These are phyloP conservation scores for sorghum (Sorghum bicolor) DNA, from an alignment of 176 grass and related monocot genomes.

Conservation along the genomic window Sorghum_bicolor_NCBIv3 NC_012872.2:13384501-13385000, in stretches of 20 bases:
- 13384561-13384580: neutral
- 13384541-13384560: too few relatives aligned
- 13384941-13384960: neutral
- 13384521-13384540: neutral
- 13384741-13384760: too few relatives aligned
- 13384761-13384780: neutral
- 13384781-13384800: neutral
- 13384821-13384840: neutral
- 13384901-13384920: too few relatives aligned
- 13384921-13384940: too few relatives aligned
- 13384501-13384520: neutral
- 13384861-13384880: too few relatives aligned
- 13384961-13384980: too few relatives aligned
- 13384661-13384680: neutral
- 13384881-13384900: neutral
- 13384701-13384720: neutral
- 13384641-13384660: neutral
- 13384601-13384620: neutral
- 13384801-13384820: neutral
- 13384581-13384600: neutral
- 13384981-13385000: too few relatives aligned
- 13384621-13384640: neutral
- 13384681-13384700: too few relatives aligned
- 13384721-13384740: neutral
- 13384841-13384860: neutral